Percentiles rank a stretch among this genome's conserved stretches.
Evolutionary conservation across 1,139 yeast genomes (phyloP).

Genomic region (Blastobotrys apis): DNA sequence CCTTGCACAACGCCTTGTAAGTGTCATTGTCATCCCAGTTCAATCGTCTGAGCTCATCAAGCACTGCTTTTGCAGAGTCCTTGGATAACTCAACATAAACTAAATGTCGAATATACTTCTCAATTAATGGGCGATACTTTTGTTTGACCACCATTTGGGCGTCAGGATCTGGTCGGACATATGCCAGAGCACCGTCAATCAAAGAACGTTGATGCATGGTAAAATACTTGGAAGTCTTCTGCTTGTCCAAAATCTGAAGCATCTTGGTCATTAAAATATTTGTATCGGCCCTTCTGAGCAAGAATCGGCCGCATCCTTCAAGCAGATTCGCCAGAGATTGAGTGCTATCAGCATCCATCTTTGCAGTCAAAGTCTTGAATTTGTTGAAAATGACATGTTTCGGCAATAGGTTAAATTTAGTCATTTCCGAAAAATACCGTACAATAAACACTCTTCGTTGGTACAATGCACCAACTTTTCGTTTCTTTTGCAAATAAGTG

Average conservation of each 20-base stretch:
- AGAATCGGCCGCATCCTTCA: slow-evolving; percentile 69
- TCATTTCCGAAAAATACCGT: slow-evolving; percentile 65
- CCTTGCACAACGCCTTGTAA: slow-evolving; percentile 42
- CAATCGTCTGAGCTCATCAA: slow-evolving; percentile 43
- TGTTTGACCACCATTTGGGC: slow-evolving; percentile 26
- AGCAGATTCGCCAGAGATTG: slow-evolving; percentile 46
- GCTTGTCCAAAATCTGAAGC: slow-evolving; percentile 52
- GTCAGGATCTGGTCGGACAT: slow-evolving; percentile 56
- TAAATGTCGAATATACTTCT: slow-evolving; percentile 34
- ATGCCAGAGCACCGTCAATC: slow-evolving; percentile 53
- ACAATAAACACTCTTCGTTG: slow-evolving; percentile 47
- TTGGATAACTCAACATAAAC: slow-evolving; percentile 46
- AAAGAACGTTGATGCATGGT: slow-evolving; percentile 55
- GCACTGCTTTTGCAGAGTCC: slow-evolving; percentile 38
- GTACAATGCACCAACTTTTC: slow-evolving; percentile 22
- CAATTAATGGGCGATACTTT: slow-evolving; percentile 31
- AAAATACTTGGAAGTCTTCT: slow-evolving; percentile 49
- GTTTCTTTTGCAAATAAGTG: slow-evolving; percentile 25
- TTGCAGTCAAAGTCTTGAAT: slow-evolving; percentile 47
- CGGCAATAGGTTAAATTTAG: slow-evolving; percentile 75
- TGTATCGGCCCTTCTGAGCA: slow-evolving; percentile 60
- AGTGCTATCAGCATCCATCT: slow-evolving; percentile 22
- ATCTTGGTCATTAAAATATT: slow-evolving; percentile 57
- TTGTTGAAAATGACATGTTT: slow-evolving; percentile 67
- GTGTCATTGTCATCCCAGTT: slow-evolving; percentile 47